These are phyloP conservation scores for Xylaria cubensis DNA, from an alignment of 495 filamentous ascomycete species.

Conservation along the genomic window DNA sequence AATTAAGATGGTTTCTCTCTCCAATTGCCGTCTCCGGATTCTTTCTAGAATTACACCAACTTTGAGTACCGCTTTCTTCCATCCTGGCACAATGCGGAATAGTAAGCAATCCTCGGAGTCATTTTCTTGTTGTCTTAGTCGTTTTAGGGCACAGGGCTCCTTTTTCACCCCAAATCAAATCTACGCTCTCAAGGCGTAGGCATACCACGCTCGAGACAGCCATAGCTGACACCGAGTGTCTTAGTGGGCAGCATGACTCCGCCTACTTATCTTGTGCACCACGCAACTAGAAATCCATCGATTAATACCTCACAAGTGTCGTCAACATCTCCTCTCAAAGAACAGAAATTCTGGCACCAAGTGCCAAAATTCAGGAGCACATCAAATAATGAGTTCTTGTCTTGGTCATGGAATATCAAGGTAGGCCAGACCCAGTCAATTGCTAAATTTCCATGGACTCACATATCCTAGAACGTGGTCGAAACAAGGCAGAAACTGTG, in stretches of 20 bases:
- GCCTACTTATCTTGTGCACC: not conserved
- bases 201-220: not conserved
- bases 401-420: constrained; percentile 35
- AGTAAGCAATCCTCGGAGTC: not conserved
- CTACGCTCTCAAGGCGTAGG: not conserved
- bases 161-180: not conserved
- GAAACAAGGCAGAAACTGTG: constrained; percentile 28
- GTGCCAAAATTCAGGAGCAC: constrained; percentile 29
- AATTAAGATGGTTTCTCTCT: not conserved
- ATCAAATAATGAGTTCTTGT: constrained; percentile 30
- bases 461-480: constrained; percentile 29
- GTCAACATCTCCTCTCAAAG: not conserved
- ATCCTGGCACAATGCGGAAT: not conserved
- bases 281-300: not conserved
- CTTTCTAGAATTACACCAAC: not conserved
- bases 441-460: not conserved
- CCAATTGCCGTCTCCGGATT: not conserved
- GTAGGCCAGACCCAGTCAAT: constrained; percentile 21
- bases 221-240: not conserved
- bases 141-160: not conserved
- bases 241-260: not conserved
- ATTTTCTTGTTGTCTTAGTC: not conserved
- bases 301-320: not conserved
- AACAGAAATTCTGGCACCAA: constrained; percentile 32
- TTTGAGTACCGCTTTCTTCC: not conserved